Base-by-base conservation (phyloP, 1,284 basidiomycete genomes). In the Rhodofomes roseus region DNA sequence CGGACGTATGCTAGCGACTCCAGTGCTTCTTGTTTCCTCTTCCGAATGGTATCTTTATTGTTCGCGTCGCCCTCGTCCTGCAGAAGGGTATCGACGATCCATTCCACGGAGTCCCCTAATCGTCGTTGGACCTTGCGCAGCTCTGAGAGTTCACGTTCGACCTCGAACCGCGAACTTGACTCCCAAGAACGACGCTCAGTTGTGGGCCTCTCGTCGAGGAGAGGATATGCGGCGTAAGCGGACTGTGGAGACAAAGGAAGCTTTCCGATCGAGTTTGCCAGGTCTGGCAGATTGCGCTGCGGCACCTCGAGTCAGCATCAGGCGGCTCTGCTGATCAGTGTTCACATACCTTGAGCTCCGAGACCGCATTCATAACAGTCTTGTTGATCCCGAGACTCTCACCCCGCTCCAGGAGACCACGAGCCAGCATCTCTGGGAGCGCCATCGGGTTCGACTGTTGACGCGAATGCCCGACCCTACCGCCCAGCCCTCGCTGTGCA, bases 261-360 rank as follows among this genome's bases (percentile, higher is more conserved):
- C 29, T 83, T 83, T 39, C 81, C 80, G n/a, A 92, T 76, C 18
- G 85, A 84, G n/a, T 81, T 81, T 12, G 88, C 77, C 18, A 93
- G 68, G 64, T 95, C 93, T 1, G 93, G 92, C 20, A 95, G 81
- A 71, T 92, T 95, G 62, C 84, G 87, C 93, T 94, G 66, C 5
- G 57, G 54, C 37, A 36, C 50, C 40, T 58, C 63, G 54, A 37
- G 64, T 50, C 39, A 56, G 36, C 22, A 20, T 41, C 40, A 43
- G 29, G 16, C 54, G 52, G 36, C 23, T 43, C 1, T 36, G 41
- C 57, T 5, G 23, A 25, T 61, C 57, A 14, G n/a, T 25, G 20
- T 43, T 9, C 29, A 68, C 80, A 68, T 63, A 90, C 89, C 69
- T 84, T 83, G 14, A 92, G 67, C 69, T 92, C 89, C 9, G 87